phyloP scores from a whole-genome alignment of 83 land plant genomes.

The Larix sibirica region DNA sequence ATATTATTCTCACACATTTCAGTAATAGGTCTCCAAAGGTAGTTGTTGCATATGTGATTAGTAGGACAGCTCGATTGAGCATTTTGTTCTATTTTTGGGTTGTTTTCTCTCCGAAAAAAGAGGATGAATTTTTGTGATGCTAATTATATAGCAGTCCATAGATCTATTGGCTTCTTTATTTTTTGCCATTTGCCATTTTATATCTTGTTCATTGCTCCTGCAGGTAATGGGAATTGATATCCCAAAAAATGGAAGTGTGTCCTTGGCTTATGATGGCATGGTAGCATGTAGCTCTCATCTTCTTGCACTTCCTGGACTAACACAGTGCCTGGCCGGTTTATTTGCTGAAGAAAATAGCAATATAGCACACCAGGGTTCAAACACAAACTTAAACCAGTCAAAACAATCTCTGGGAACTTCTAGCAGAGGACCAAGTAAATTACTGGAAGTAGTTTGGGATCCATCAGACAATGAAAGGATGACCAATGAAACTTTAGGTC shows the following conservation, averaged over 20 bases:
- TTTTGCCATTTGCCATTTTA: background rate
- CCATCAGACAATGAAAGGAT: background rate
- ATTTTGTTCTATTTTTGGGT: background rate
- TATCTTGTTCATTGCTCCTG: background rate
- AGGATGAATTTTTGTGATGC: background rate
- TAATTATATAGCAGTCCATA: background rate
- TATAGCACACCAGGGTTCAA: background rate
- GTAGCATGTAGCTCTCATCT: constrained; percentile 14
- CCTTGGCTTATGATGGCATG: constrained; percentile 44
- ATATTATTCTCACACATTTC: constrained; percentile 39
- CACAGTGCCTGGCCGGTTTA: constrained; percentile 10
- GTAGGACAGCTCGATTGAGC: background rate
- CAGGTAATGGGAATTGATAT: constrained; percentile 33
- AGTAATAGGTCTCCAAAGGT: constrained; percentile 44
- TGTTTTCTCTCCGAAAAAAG: background rate
- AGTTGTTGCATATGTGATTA: background rate
- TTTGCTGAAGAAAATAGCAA: constrained; percentile 1
- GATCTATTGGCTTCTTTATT: background rate
- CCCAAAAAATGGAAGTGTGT: constrained; percentile 1
- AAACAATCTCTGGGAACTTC: background rate
- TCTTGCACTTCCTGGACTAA: background rate
- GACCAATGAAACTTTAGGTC: background rate
- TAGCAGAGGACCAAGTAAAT: background rate
- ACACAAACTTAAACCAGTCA: background rate
- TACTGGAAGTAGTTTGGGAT: background rate